Evolutionary conservation across 352 stramenopile genomes (phyloP), one percentile per base, ranked within the genome.

Genomic region (Pythium scleroteichum): DNA sequence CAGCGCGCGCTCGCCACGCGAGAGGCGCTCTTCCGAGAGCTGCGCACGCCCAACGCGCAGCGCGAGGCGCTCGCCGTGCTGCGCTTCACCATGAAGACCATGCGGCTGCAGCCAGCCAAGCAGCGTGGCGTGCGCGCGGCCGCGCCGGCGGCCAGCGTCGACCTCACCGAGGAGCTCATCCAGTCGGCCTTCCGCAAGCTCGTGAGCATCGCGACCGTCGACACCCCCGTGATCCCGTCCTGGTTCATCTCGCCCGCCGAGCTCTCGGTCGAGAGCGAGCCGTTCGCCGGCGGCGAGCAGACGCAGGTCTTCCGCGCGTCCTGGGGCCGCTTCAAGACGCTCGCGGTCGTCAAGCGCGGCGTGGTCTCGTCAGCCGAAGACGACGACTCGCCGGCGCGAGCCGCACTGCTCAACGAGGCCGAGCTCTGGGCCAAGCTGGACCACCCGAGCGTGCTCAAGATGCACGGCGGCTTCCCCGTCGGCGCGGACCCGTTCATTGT

Each of bases 181-280:
- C 71, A 72, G 12, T 59, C 76, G 39, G 56, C 79, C 26, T 85
- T 88, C 49, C 72, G 73, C 19, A 72, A 69, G 39, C 55, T 88
- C 16, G 66, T 85, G 46, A 66, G 71, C 17, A 59, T 84, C 22
- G 70, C 73, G n/a, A 66, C 55, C 9, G 78, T 82, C 0, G 59
- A 72, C n/a, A 72, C 85, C 20, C 78, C 78, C 2, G 45, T 69
- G 5, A 51, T 85, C 3, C 75, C 73, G 23, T 51, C 63, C 12
- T 88, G 78, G 78, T 84, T 85, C 48, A 49, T 85, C 19, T 85
- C 75, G 0, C 72, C 78, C 0, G 73, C 73, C 4, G 71, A 85
- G 26, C 53, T 88, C 3, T 61, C 50, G 14, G 41, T 69, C 39
- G 54, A 75, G 13, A 29, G 60, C 41, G 24, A 65, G 27, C 65